Base-by-base conservation (phyloP, 2,329 filamentous ascomycete genomes). In the Colletotrichum salicis region DNA sequence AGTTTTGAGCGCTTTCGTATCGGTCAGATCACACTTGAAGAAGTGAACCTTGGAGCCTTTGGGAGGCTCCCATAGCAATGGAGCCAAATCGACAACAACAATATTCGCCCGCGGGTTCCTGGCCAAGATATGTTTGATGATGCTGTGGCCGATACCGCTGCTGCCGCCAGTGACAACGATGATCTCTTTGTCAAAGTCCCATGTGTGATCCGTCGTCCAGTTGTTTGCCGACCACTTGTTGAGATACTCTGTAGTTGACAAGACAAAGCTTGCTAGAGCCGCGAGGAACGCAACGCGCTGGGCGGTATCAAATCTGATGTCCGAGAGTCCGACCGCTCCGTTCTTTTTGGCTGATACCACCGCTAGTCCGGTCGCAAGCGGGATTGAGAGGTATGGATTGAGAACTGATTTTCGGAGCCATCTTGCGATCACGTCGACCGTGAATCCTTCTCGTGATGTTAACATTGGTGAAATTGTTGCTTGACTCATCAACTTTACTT, bases 161-260 rank as follows among this genome's bases (percentile, higher is more conserved):
- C 80, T 83, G 2, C 82, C 84, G 4, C 84, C 84, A 1, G 84
- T 86, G 1, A 86, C 81, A 5, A 86, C 79, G 0, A 84, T 83
- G 2, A 86, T 76, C 66, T 86, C 84, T 4, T 77, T 77, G 5
- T 77, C 74, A 82, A 83, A 85, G 59, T 82, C 73, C 81, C 81
- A 80, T 15, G 41, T 71, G 4, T 63, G 37, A 33, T 71, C 69
- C 0, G 69, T 64, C 45, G 75, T 71, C 77, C 77, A 77, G 60
- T 79, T 78, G 70, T 79, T 79, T 31, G 75, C 68, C 4, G 73
- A 62, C 51, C 73, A 70, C n/a, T 70, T 73, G 52, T 76, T 76
- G 35, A 78, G 72, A 45, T 74, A 77, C 3, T 74, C 55, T 35
- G 76, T 78, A 2, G 76, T 55, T 6, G 76, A 74, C 10, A 76